These are phyloP conservation scores for Phalaenopsis aphrodite DNA, from an alignment of 106 monocot species.

Conservation along the genomic window DNA sequence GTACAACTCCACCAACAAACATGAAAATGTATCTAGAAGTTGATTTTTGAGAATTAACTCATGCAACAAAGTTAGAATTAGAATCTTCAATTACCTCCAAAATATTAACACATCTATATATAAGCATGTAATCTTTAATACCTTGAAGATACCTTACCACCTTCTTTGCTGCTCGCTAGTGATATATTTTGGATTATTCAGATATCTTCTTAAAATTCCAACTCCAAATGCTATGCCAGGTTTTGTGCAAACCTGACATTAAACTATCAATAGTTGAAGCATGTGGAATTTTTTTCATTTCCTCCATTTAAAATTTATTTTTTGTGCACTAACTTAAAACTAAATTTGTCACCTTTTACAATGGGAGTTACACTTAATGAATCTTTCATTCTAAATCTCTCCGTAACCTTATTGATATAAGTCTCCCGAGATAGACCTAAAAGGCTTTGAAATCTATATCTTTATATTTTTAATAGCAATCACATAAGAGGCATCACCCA, in stretches of 20 bases:
- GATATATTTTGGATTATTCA: neutral
- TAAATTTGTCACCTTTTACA: neutral
- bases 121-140: neutral
- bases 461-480: neutral
- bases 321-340: neutral
- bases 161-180: neutral
- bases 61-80: constrained; percentile 1
- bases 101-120: neutral
- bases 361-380: neutral
- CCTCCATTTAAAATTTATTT: neutral
- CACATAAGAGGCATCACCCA: neutral
- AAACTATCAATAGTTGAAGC: neutral
- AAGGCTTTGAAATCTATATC: neutral
- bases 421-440: neutral
- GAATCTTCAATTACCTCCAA: neutral
- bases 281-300: neutral
- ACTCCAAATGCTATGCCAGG: neutral
- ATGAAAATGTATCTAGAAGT: neutral
- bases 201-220: neutral
- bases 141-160: neutral
- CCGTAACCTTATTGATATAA: neutral
- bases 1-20: too few relatives aligned
- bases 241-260: neutral
- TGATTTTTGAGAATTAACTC: neutral
- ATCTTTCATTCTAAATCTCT: neutral